Percentiles rank a stretch among this genome's conserved stretches.
Conservation (phyloP, 331 rosid genomes). For the Malus hybrid region DNA sequence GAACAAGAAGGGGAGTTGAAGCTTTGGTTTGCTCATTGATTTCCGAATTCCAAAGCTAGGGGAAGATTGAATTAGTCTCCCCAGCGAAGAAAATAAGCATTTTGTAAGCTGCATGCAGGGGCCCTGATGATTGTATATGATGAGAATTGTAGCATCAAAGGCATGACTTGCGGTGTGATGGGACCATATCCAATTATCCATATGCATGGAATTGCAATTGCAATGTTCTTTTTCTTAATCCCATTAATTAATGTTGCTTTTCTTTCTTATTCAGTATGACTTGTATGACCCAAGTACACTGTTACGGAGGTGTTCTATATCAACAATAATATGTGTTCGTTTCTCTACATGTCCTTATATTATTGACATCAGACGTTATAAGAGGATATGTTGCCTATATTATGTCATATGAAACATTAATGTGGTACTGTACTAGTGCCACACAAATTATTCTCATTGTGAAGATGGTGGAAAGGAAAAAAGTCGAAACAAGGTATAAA, state of each 20-base stretch:
- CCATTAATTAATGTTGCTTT: conserved; percentile 1
- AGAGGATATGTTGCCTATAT: no score
- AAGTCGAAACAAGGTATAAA: conserved; percentile 1
- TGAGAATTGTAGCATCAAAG: conserved; percentile 8
- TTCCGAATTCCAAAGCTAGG: background rate
- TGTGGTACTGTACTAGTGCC: no score
- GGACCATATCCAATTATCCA: conserved; percentile 1
- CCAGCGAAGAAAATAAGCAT: background rate
- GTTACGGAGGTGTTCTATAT: background rate
- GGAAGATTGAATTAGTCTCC: background rate
- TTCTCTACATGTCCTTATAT: no score
- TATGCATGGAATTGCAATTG: background rate
- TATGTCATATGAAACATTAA: no score
- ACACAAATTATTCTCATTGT: no score
- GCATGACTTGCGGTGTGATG: conserved; percentile 38
- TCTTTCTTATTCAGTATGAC: background rate
- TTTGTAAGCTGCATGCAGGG: conserved; percentile 3
- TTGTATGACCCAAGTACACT: background rate
- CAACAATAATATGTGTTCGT: no score
- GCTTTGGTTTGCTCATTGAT: conserved; percentile 26
- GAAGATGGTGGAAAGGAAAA: conserved; percentile 1
- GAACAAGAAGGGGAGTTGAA: conserved; percentile 14
- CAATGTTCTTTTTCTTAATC: conserved; percentile 5
- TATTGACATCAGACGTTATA: no score
- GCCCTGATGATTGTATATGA: background rate